Conservation (phyloP, 2,329 filamentous ascomycete species). For the Arachnomyces sp. region DNA sequence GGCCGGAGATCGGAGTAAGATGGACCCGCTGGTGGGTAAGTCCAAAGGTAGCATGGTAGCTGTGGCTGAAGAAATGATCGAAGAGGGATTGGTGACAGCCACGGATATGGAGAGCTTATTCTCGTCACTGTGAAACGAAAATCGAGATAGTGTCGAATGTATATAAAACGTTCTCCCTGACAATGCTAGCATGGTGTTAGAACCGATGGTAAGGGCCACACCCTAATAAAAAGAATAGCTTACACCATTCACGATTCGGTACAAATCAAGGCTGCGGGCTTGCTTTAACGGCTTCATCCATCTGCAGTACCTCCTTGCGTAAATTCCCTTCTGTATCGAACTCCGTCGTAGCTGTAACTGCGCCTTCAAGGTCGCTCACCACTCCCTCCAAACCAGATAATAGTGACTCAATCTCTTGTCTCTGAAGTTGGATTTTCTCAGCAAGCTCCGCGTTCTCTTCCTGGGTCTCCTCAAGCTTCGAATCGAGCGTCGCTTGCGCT, state of each 20-base stretch:
- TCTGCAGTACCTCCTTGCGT: conserved; percentile 35
- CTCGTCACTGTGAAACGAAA: conserved; percentile 21
- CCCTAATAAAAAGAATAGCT: no score
- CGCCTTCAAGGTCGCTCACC: conserved; percentile 50
- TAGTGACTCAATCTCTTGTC: conserved; percentile 50
- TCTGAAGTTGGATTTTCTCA: conserved; percentile 45
- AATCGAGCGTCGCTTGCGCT: conserved; percentile 42
- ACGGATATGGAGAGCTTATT: conserved; percentile 21
- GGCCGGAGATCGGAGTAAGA: conserved; percentile 30
- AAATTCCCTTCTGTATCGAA: conserved; percentile 31
- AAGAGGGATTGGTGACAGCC: conserved; percentile 43
- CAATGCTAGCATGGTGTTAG: conserved; percentile 11
- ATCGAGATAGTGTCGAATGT: not conserved
- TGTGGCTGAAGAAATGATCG: conserved; percentile 45
- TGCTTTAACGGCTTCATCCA: conserved; percentile 34
- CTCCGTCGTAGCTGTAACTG: conserved; percentile 35
- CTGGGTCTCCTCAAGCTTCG: conserved; percentile 44
- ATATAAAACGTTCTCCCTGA: no score
- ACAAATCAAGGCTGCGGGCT: no score
- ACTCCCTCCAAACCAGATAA: conserved; percentile 49
- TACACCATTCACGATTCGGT: no score
- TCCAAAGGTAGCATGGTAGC: conserved; percentile 32
- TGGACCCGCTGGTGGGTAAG: conserved; percentile 29
- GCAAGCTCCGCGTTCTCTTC: conserved; percentile 47
- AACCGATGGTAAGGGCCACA: no score